Evolutionary conservation across 306 rosid genomes (phyloP).

Genomic region (Cotoneaster glaucophyllus): DNA sequence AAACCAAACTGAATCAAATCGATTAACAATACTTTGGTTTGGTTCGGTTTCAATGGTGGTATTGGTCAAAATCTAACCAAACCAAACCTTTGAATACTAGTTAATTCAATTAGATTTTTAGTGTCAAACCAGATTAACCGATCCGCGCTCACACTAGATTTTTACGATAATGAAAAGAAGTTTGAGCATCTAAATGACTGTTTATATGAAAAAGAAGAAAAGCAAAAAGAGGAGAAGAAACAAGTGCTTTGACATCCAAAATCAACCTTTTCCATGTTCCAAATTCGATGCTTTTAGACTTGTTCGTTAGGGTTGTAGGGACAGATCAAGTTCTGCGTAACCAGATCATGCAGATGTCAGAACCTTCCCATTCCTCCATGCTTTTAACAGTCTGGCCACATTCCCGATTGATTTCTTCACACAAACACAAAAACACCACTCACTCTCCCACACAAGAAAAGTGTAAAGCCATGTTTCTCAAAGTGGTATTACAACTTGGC

Average conservation of each 20-base stretch:
- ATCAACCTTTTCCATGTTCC: slow-evolving; percentile 30
- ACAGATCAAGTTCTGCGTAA: neutral
- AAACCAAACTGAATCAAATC: too few species aligned
- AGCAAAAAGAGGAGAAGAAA: neutral
- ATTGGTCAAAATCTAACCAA: too few species aligned
- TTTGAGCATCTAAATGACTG: neutral
- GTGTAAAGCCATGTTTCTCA: neutral
- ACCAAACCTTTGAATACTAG: too few species aligned
- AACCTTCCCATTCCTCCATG: neutral
- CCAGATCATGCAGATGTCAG: neutral
- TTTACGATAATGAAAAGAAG: neutral
- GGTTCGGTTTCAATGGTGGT: too few species aligned
- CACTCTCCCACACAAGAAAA: neutral
- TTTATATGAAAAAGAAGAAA: neutral
- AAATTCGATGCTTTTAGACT: slow-evolving; percentile 22
- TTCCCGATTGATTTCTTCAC: neutral
- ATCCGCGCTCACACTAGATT: neutral
- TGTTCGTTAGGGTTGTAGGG: slow-evolving; percentile 1
- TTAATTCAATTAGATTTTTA: too few species aligned
- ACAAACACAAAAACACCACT: neutral
- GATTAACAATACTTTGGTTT: too few species aligned
- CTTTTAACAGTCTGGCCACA: neutral
- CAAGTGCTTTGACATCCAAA: slow-evolving; percentile 13
- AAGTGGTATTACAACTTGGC: neutral
- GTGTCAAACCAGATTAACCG: too few species aligned